Evolutionary conservation across 2,329 filamentous ascomycete genomes (phyloP), one percentile per base, ranked within the genome.

Genomic region (Botryotinia narcissicola): DNA sequence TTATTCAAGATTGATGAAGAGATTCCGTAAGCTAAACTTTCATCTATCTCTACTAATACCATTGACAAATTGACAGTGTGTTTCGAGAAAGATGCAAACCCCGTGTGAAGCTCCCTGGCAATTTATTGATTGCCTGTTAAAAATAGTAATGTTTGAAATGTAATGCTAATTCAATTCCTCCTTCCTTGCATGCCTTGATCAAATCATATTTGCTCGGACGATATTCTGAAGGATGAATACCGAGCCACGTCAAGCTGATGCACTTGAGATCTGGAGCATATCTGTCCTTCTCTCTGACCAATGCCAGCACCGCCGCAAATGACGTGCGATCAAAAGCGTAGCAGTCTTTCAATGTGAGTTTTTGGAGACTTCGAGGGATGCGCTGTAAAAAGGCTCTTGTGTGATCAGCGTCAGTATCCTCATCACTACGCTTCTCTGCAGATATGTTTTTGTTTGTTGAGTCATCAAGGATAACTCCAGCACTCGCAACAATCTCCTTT

Each of bases 291-390:
- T 57, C 14, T 54, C 51, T 54, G 51, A 29, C n/a, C 7, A 54
- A 54, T 18, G n/a, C n/a, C 51, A 29, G 0, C 1, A 54, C 3
- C 29, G 51, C 51, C 14, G 12, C 7, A 57, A 14, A 16, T 29
- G 25, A 0, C 1, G 2, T 29, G n/a, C 16, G 6, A 32, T 29
- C 3, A 29, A 4, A 16, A 9, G 3, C 18, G 14, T 57, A 57
- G 35, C 67, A 70, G 10, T 59, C 51, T 22, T 54, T 44, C 48
- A 70, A 22, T 70, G 18, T 25, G 16, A 70, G 51, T 9, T 12
- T 57, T 32, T 70, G 37, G 20, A 70, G 22, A 42, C 37, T 35
- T 10, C 37, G 67, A 59, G 67, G 67, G 42, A 70, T 70, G 37
- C 67, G 67, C 25, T 44, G 14, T 44, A 59, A 12, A 40, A 70